phyloP scores from a whole-genome alignment of 768 basidiomycete species.

The Podaxis pistillaris region DNA sequence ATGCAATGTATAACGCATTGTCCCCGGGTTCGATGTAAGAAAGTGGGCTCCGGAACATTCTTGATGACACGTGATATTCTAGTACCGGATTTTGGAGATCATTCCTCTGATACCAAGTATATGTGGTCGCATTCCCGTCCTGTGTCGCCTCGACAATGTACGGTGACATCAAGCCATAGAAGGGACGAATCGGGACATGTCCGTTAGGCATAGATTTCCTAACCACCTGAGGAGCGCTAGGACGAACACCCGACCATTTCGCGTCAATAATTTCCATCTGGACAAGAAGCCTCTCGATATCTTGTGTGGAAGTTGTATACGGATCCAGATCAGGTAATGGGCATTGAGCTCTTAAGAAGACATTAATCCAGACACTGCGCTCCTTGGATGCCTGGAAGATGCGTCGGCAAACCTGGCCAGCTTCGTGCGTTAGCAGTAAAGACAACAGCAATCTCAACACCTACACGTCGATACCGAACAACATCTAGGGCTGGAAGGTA shows the following conservation, averaged over 20 bases:
- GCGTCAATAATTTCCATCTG: conserved; percentile 10
- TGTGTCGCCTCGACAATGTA: background rate
- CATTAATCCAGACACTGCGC: conserved; percentile 9
- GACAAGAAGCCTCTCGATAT: conserved; percentile 3
- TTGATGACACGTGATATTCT: background rate
- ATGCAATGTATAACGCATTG: background rate
- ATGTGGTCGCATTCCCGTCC: background rate
- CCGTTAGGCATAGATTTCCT: background rate
- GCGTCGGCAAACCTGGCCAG: conserved; percentile 5
- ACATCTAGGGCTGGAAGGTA: conserved; percentile 10
- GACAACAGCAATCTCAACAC: background rate
- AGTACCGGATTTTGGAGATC: background rate
- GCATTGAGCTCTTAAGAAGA: background rate
- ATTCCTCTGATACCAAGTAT: background rate
- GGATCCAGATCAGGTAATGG: background rate
- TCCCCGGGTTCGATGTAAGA: background rate
- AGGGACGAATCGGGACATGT: too few relatives aligned
- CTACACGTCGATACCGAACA: conserved; percentile 3
- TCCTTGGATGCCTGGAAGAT: conserved; percentile 8
- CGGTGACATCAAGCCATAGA: background rate
- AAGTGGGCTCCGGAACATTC: background rate
- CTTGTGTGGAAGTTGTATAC: background rate
- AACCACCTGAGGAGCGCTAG: background rate
- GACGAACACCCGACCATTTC: conserved; percentile 3
- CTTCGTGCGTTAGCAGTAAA: background rate